Conservation (phyloP, 2,329 filamentous ascomycete species). For the Spiromastix sp. region DNA sequence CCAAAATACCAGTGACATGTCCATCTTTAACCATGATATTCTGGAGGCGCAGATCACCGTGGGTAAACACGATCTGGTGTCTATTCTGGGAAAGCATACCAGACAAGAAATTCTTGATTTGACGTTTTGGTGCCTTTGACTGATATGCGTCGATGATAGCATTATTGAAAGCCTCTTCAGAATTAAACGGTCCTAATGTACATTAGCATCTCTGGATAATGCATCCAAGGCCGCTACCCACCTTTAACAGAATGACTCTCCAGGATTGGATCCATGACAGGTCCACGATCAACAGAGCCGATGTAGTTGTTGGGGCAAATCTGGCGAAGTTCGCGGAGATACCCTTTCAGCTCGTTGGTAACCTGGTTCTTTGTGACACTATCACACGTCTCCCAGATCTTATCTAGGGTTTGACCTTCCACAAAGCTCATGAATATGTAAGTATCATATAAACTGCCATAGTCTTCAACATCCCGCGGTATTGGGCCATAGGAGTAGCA, state of each 20-base stretch:
- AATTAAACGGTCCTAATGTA: conserved; percentile 16
- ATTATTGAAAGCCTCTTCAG: conserved; percentile 17
- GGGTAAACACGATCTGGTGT: conserved; percentile 18
- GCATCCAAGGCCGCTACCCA: conserved; percentile 3
- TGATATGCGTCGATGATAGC: conserved; percentile 15
- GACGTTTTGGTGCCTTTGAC: conserved; percentile 11
- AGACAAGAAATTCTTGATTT: conserved; percentile 9
- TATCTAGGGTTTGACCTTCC: conserved; percentile 10
- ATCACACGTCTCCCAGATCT: conserved; percentile 9
- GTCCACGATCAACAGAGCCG: conserved; percentile 10
- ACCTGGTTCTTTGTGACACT: conserved; percentile 5
- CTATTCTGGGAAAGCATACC: conserved; percentile 12
- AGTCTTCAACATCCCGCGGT: conserved; percentile 10
- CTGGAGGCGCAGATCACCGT: conserved; percentile 20
- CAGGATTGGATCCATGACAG: conserved; percentile 11
- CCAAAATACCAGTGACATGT: conserved; percentile 21
- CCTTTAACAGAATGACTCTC: conserved; percentile 5
- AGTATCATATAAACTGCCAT: conserved; percentile 11
- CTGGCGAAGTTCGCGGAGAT: conserved; percentile 8
- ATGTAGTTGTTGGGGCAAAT: conserved; percentile 10
- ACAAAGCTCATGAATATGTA: conserved; percentile 15
- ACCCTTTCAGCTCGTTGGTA: conserved; percentile 9
- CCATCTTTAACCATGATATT: conserved; percentile 22
- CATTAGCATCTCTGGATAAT: conserved; percentile 1
- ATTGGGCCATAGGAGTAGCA: conserved; percentile 13